Conservation (phyloP, 2,329 filamentous ascomycete genomes). For the Coleophoma cylindrospora region DNA sequence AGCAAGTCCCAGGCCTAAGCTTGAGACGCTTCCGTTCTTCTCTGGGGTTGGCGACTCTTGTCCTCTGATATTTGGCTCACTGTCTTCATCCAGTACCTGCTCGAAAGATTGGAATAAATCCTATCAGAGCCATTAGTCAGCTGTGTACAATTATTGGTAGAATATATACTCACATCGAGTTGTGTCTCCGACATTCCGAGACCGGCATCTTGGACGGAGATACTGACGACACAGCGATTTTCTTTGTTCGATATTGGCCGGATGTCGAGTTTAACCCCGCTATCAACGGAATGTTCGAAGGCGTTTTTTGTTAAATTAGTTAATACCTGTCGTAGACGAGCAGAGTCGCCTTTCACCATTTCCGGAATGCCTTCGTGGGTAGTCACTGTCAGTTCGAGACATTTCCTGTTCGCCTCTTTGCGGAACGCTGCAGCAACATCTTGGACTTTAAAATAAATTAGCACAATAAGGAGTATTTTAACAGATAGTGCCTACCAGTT, state of each 20-base stretch:
- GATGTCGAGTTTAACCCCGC: conserved; percentile 18
- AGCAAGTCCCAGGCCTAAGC: conserved; percentile 12
- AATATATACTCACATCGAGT: conserved; percentile 11
- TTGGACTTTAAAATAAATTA: conserved; percentile 2
- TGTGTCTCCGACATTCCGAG: conserved; percentile 17
- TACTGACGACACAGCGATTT: conserved; percentile 9
- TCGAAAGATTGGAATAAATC: conserved; percentile 18
- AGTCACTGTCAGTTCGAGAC: conserved; percentile 12
- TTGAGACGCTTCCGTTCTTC: not conserved
- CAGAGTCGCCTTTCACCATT: conserved; percentile 15
- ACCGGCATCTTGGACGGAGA: conserved; percentile 17
- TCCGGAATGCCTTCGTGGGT: conserved; percentile 14
- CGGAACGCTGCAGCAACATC: conserved; percentile 11
- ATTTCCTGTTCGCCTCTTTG: conserved; percentile 14
- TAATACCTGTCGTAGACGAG: conserved; percentile 15
- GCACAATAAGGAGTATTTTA: too few relatives aligned
- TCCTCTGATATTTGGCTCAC: not conserved
- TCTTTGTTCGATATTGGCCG: conserved; percentile 6
- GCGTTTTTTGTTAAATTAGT: conserved; percentile 18
- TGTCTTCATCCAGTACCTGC: conserved; percentile 14
- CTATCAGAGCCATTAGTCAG: conserved; percentile 1
- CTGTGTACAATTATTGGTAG: not conserved
- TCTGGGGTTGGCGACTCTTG: conserved; percentile 1
- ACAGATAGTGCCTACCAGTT: not conserved
- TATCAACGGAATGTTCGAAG: conserved; percentile 13